Evolutionary conservation across 805 yeast genomes (phyloP), one percentile per base, ranked within the genome.

Genomic region (Pachysolen tannophilus): DNA sequence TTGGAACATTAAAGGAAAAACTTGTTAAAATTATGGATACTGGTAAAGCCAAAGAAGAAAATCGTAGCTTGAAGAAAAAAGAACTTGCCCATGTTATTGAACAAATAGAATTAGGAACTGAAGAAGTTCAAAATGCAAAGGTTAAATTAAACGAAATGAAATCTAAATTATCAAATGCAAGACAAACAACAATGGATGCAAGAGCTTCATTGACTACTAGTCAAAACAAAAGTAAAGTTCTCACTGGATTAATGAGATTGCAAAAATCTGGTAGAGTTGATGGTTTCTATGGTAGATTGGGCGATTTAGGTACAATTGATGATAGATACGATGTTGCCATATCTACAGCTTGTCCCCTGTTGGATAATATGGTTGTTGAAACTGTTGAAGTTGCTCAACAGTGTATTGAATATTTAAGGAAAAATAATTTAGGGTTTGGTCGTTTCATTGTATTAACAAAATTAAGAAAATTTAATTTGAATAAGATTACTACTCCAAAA

Each of bases 341-440:
- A 7, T 87, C 97, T 0, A 92, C 97, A 0, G 97, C 96, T 0
- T 86, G 92, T 44, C 87, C 94, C 1, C 78, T 88, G 7, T 64
- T 92, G 38, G 94, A 90, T 53, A 90, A 94, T 42, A 77, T 87
- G 68, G 97, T 92, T 13, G 97, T 92, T 3, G 97, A 87, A 32
- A 63, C 75, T 0, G 79, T 73, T 13, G 78, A 72, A 44, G 67
- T 69, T 2, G 80, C 77, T 1, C 78, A 72, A 45, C 60, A 62
- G 18, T 73, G 78, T 50, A 82, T 92, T 37, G 90, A 84, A 28
- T 79, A 84, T 49, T 67, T 92, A 50, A 68, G 97, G 38, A 78
- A 78, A 49, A 82, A 82, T 46, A 78, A 78, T 41, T 64, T 90
- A 17, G 99, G 99, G 1, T 80, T 88, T 43, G 95, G 95, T 6